Evolutionary conservation across 306 rosid genomes (phyloP), one percentile per base, ranked within the genome.

Genomic region (Castanospermum australe): DNA sequence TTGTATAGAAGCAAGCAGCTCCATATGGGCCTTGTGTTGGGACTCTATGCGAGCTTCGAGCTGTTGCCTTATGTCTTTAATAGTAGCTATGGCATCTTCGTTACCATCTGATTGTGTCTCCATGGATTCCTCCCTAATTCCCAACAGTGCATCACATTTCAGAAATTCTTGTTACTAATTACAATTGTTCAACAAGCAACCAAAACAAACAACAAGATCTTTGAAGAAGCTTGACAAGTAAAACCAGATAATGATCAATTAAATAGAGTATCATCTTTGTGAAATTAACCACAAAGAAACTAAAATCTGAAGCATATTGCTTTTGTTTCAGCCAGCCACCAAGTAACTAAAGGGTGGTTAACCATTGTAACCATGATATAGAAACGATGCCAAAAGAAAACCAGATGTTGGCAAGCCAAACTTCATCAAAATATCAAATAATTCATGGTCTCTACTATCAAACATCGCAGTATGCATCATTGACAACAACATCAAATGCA

Each of bases 1-100:
- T 83, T 91, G 96, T 52, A 93, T 82, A 79, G 90, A 82, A 36
- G 94, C 76, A 68, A 95, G 90, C 73, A 95, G 91, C 42, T 95
- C 90, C 24, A 95, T 84, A 60, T 95, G 97, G 69, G 89, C 79
- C n/a, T 87, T 81, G 79, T 87, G 97, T 20, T 90, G 96, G 14
- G 90, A 44, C 42, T 81, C 86, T 2, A 93, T 93, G 20, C 96
- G 94, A 69, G 97, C 75, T 88, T 93, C 92, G 1, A 93, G 98
- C 32, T 86, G 87, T 59, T 84, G 90, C n/a, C 89, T 83, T 55
- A 67, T 77, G 55, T 77, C 86, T 67, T 84, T 91, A 32, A 92
- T 52, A 85, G 79, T 14, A 15, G 83, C 85, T 3, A 87, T 59
- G 64, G 74, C 42, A 28, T 86, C 95, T 18, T 81, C 89, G 17